These are phyloP conservation scores for Suillus tomentosus DNA, from an alignment of 768 basidiomycete genomes.

Conservation along the genomic window DNA sequence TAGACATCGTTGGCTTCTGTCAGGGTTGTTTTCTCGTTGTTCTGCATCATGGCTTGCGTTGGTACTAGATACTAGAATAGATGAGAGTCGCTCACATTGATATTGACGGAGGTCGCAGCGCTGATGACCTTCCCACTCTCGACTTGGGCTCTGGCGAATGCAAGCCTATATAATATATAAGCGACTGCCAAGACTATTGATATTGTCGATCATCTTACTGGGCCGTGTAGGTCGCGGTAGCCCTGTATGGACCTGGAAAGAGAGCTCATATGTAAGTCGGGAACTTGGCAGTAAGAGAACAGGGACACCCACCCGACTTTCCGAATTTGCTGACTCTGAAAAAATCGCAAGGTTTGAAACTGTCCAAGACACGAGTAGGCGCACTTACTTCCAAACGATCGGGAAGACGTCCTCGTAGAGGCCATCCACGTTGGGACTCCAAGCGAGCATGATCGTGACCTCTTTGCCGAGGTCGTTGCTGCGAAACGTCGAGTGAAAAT, in stretches of 20 bases:
- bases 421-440: background rate
- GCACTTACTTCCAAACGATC: constrained; percentile 5
- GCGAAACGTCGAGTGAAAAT: background rate
- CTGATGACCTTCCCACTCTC: background rate
- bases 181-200: no score
- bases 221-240: background rate
- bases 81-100: background rate
- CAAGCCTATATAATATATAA: background rate
- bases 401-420: background rate
- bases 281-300: no score
- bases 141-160: background rate
- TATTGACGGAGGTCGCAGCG: background rate
- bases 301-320: background rate
- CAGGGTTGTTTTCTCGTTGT: background rate
- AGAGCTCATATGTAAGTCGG: background rate
- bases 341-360: background rate
- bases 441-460: background rate
- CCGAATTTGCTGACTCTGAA: constrained; percentile 2
- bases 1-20: background rate
- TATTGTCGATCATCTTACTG: background rate
- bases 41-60: background rate
- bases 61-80: background rate
- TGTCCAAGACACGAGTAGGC: background rate
- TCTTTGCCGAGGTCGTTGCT: constrained; percentile 2
- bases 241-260: background rate